Percentiles rank a stretch among this genome's conserved stretches.
Conservation (phyloP, 2,329 filamentous ascomycete species). For the Plenodomus tracheiphilus region DNA sequence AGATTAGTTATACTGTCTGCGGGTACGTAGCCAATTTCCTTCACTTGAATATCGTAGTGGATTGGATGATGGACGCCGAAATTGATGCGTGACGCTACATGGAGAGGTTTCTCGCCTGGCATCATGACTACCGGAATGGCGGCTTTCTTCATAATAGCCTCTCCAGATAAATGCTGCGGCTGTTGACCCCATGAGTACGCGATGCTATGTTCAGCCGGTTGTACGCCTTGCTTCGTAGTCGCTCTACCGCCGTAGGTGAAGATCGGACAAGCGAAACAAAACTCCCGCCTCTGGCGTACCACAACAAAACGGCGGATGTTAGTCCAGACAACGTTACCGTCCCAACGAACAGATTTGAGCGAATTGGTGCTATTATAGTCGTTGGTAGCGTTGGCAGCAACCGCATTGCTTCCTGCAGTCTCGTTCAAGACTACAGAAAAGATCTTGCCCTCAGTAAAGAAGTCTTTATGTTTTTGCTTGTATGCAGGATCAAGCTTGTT, state of each 20-base stretch:
- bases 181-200: conserved; percentile 28
- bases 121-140: conserved; percentile 21
- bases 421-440: no score
- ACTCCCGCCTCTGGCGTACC: conserved; percentile 5
- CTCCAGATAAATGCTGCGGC: conserved; percentile 7
- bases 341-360: conserved; percentile 6
- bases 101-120: background rate
- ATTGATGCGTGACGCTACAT: conserved; percentile 29
- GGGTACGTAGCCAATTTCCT: conserved; percentile 43
- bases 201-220: conserved; percentile 40
- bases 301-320: conserved; percentile 21
- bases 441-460: no score
- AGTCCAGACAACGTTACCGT: conserved; percentile 6
- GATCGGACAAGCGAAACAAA: conserved; percentile 18
- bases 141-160: background rate
- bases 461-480: no score
- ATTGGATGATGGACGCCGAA: conserved; percentile 46
- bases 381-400: background rate
- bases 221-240: conserved; percentile 9
- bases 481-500: no score
- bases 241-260: conserved; percentile 10
- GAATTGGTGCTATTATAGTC: conserved; percentile 9
- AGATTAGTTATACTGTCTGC: conserved; percentile 19
- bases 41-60: conserved; percentile 50
- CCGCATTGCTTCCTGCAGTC: no score